Base-by-base conservation (phyloP, 805 yeast species). In the Komagataella kurtzmanii region DNA sequence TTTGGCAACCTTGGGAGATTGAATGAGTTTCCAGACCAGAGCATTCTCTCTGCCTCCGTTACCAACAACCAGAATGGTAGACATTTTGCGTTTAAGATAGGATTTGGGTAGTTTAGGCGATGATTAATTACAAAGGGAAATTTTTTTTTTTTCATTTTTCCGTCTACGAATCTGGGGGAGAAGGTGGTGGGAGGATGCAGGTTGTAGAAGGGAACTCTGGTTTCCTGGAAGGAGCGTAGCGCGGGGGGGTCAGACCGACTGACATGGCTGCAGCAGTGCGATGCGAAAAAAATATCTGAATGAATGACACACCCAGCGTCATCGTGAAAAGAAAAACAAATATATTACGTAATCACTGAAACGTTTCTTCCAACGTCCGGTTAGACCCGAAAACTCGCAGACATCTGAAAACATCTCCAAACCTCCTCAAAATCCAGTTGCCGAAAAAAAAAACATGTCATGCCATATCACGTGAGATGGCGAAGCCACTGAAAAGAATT, bases 41-140 rank as follows among this genome's bases (percentile, higher is more conserved):
- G 98, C 98, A 66, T 93, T 97, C 70, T 93, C 99, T 74, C 99
- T 89, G 59, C 99, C 99, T 65, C 99, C 99, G 70, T 86, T 88
- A 62, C 99, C 99, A 59, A 93, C 77, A 57, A 93, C 83, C 55
- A 93, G 80, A 58, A 93, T 69, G 65, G 85, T 88, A 30, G 40
- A 30, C 40, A 30, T 30, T 30, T 30, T 30, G 40, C 40, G n/a
- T 30, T 30, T 4, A 30, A 30, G 40, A 10, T 2, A 4, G 40
- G 14, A 8, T 8, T 30, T 30, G 40, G 40, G 40, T 30, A 30
- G 40, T 30, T 30, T 30, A 10, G 14, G 40, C 6, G 23, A 21
- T 21, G n/a, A 14, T 30, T 30, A 10, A 14, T 10, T 30, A 7
- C 8, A 30, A 5, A 30, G 40, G 23, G 23, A 30, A 30, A 30